Evolutionary conservation across 192 early-diverging fungal species (phyloP).

Genomic region (Glomus cerebriforme): DNA sequence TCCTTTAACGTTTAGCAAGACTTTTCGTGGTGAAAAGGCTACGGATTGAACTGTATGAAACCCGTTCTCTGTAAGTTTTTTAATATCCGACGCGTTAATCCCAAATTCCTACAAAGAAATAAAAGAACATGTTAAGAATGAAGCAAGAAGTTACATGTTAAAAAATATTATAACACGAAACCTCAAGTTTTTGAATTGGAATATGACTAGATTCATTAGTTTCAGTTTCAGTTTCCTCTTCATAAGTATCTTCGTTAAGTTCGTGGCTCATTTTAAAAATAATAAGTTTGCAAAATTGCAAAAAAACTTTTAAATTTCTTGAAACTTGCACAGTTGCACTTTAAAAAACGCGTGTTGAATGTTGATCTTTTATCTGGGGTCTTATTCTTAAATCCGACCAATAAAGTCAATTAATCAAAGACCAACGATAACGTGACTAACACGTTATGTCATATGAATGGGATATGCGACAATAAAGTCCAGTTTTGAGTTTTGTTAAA

Average conservation of each 20-base stretch:
- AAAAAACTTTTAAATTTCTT: too few species aligned
- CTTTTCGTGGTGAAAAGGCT: constrained; percentile 91
- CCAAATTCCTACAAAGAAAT: constrained; percentile 59
- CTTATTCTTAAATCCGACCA: too few species aligned
- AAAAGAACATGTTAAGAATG: background rate
- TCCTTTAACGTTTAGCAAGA: constrained; percentile 86
- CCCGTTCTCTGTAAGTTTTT: constrained; percentile 86
- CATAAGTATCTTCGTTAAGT: background rate
- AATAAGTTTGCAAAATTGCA: too few species aligned
- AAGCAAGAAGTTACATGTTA: background rate
- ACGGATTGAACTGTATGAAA: constrained; percentile 91
- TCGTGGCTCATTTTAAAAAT: background rate
- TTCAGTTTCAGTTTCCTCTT: background rate
- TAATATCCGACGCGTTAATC: constrained; percentile 68
- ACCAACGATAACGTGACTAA: too few species aligned
- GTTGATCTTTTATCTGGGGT: too few species aligned
- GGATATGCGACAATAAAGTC: too few species aligned
- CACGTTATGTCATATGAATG: too few species aligned
- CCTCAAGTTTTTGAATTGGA: constrained; percentile 1
- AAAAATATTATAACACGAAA: background rate
- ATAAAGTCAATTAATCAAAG: too few species aligned
- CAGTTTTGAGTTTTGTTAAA: too few species aligned
- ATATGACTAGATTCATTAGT: background rate
- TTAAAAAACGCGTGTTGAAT: too few species aligned
- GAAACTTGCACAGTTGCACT: too few species aligned